Evolutionary conservation across 2,329 filamentous ascomycete genomes (phyloP).

Genomic region (Pochonia chlamydosporia): DNA sequence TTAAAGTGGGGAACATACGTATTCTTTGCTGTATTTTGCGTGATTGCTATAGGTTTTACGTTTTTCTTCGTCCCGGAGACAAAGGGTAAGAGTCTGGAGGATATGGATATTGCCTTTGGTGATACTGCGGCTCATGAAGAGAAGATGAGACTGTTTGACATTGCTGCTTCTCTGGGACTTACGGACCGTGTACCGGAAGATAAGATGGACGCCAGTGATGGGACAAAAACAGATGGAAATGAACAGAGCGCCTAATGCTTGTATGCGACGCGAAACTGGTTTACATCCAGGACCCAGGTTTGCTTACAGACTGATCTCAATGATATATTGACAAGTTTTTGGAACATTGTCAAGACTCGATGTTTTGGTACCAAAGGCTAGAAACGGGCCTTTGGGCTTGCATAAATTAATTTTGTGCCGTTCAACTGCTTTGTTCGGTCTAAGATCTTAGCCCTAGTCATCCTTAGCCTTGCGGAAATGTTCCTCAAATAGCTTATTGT

Average conservation of each 20-base stretch:
- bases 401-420: too few relatives aligned
- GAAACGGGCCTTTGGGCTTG: too few relatives aligned
- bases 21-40: slow-evolving; percentile 53
- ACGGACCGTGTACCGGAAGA: slow-evolving; percentile 15
- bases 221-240: too few relatives aligned
- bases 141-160: slow-evolving; percentile 19
- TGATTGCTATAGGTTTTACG: slow-evolving; percentile 43
- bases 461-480: slow-evolving; percentile 71
- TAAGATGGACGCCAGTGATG: slow-evolving; percentile 13
- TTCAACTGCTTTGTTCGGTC: too few relatives aligned
- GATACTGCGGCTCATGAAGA: slow-evolving; percentile 31
- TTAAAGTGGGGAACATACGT: slow-evolving; percentile 49
- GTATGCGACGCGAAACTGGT: too few relatives aligned
- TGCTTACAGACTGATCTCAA: too few relatives aligned
- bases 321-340: too few relatives aligned
- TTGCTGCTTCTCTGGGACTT: slow-evolving; percentile 19
- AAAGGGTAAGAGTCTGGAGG: slow-evolving; percentile 47
- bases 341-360: too few relatives aligned
- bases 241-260: too few relatives aligned
- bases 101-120: slow-evolving; percentile 47
- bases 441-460: too few relatives aligned
- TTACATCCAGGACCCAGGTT: too few relatives aligned
- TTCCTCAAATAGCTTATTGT: slow-evolving; percentile 89
- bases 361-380: too few relatives aligned
- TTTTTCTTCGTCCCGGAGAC: slow-evolving; percentile 55